Evolutionary conservation across 441 rosid species (phyloP).

Genomic region (Geranium incanum): DNA sequence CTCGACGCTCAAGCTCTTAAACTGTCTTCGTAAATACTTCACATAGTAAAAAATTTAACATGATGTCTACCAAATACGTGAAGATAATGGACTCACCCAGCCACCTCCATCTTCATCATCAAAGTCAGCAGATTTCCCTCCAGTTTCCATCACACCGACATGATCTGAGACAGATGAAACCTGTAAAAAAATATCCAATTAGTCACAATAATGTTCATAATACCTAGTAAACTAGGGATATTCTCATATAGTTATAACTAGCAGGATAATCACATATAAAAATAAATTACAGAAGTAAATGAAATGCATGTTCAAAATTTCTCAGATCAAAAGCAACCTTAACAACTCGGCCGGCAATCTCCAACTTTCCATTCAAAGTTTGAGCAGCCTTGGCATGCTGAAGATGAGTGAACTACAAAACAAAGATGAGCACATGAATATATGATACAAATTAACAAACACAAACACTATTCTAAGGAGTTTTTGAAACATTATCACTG

Average conservation of each 20-base stretch:
- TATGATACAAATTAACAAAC: not conserved
- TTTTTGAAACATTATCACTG: conserved; percentile 25
- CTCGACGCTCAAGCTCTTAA: not conserved
- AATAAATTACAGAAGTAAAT: not conserved
- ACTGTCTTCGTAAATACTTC: not conserved
- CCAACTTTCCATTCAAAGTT: conserved; percentile 77
- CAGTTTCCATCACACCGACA: conserved; percentile 57
- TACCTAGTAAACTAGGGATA: conserved; percentile 5
- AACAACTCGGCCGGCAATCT: conserved; percentile 76
- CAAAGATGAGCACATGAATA: conserved; percentile 13
- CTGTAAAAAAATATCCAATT: conserved; percentile 27
- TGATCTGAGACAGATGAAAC: conserved; percentile 91
- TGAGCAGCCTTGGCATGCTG: conserved; percentile 89
- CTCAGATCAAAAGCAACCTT: conserved; percentile 41
- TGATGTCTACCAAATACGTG: conserved; percentile 7
- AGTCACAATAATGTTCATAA: conserved; percentile 9
- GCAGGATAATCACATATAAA: not conserved
- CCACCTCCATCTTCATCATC: conserved; percentile 95
- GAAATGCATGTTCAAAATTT: conserved; percentile 4
- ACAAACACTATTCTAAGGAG: not conserved
- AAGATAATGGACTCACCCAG: conserved; percentile 43
- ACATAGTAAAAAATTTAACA: not conserved
- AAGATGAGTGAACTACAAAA: conserved; percentile 66
- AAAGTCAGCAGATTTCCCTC: conserved; percentile 76
- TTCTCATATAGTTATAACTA: not conserved